A percentile compares a stretch with the other conserved stretches of the same genome.
These are phyloP conservation scores for Cerioporus squamosus DNA, from an alignment of 1,284 basidiomycete species.

Conservation along the genomic window DNA sequence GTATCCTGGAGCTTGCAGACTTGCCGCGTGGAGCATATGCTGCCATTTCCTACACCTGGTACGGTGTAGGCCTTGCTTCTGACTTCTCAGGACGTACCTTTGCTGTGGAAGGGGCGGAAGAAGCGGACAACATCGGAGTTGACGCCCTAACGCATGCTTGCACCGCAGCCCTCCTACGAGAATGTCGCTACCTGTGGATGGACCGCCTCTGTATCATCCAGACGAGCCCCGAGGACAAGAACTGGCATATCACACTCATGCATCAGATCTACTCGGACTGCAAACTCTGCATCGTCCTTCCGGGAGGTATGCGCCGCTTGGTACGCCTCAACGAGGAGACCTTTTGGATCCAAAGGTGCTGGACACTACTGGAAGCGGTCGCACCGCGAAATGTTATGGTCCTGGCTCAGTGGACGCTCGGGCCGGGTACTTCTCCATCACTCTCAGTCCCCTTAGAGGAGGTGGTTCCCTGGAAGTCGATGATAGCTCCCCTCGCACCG, in stretches of 20 bases:
- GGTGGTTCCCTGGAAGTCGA: too few relatives aligned
- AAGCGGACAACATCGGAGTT: neutral
- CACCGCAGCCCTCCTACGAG: constrained; percentile 3
- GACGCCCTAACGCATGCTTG: constrained; percentile 9
- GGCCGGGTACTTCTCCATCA: too few relatives aligned
- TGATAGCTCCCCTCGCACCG: too few relatives aligned
- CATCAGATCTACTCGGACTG: constrained; percentile 10
- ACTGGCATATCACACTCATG: constrained; percentile 19
- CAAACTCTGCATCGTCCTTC: constrained; percentile 11
- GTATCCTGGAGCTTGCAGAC: too few relatives aligned
- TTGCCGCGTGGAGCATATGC: too few relatives aligned
- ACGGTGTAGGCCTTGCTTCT: too few relatives aligned
- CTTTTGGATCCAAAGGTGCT: constrained; percentile 16
- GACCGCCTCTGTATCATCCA: constrained; percentile 18
- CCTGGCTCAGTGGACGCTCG: too few relatives aligned
- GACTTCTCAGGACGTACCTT: too few relatives aligned
- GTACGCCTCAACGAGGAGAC: constrained; percentile 16
- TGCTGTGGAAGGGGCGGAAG: too few relatives aligned
- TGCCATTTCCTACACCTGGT: too few relatives aligned
- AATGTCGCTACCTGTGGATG: constrained; percentile 13
- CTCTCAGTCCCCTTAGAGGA: too few relatives aligned
- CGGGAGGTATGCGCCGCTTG: constrained; percentile 14
- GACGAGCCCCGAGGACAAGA: constrained; percentile 7
- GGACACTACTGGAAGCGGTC: constrained; percentile 16
- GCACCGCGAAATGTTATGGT: neutral